These are phyloP conservation scores for Sporodiniella umbellata DNA, from an alignment of 371 early-diverging fungal genomes.

Conservation along the genomic window DNA sequence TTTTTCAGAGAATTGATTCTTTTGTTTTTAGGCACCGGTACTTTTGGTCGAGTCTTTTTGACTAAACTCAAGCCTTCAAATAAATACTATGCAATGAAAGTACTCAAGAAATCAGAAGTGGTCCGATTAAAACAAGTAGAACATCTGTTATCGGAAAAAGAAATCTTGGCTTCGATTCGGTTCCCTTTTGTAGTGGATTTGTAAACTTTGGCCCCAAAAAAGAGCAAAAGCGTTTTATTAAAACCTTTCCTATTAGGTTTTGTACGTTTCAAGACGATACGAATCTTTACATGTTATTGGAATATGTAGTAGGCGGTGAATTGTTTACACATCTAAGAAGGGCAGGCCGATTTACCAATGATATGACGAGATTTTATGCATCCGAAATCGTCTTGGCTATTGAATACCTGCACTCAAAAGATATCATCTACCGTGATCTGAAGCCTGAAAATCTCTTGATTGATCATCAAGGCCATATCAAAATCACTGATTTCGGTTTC, in stretches of 20 bases:
- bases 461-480: conserved; percentile 82
- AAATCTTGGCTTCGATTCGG: conserved; percentile 24
- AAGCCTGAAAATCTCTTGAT: conserved; percentile 87
- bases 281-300: conserved; percentile 82
- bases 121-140: conserved; percentile 85
- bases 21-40: conserved; percentile 77
- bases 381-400: conserved; percentile 63
- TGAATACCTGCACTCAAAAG: conserved; percentile 77
- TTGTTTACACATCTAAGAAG: conserved; percentile 86
- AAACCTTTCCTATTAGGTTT: conserved; percentile 17
- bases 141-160: conserved; percentile 28
- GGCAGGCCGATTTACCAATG: conserved; percentile 77
- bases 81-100: conserved; percentile 93
- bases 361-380: conserved; percentile 71
- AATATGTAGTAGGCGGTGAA: conserved; percentile 90
- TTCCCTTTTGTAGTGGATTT: conserved; percentile 40
- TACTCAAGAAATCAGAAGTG: conserved; percentile 88
- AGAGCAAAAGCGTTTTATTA: no score
- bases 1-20: no score
- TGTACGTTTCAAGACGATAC: conserved; percentile 79
- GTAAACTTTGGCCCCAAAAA: no score
- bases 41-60: conserved; percentile 92
- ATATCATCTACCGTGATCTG: conserved; percentile 84
- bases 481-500: conserved; percentile 95
- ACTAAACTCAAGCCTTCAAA: conserved; percentile 61